Conservation (phyloP, 768 basidiomycete genomes). For the Boletus patriciae region DNA sequence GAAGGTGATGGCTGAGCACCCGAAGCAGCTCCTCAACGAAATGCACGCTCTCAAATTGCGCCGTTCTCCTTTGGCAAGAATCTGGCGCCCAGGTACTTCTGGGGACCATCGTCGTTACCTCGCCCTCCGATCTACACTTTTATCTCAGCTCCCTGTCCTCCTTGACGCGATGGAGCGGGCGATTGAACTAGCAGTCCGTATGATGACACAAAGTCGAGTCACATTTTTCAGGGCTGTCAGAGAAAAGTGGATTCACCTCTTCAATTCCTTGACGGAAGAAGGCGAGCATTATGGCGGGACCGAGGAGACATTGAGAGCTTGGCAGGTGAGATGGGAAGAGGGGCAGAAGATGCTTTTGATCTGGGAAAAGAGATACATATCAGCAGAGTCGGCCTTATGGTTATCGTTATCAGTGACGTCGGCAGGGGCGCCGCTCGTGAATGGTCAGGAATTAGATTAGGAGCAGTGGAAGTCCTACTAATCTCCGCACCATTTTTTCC, state of each 20-base stretch:
- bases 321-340: slow-evolving; percentile 57
- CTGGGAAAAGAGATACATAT: background rate
- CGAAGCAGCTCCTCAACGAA: slow-evolving; percentile 58
- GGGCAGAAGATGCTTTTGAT: background rate
- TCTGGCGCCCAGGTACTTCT: slow-evolving; percentile 47
- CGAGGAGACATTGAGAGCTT: slow-evolving; percentile 63
- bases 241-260: slow-evolving; percentile 65
- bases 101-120: slow-evolving; percentile 52
- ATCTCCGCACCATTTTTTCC: no score
- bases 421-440: no score
- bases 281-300: slow-evolving; percentile 61
- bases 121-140: slow-evolving; percentile 65
- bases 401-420: no score
- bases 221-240: slow-evolving; percentile 42
- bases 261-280: slow-evolving; percentile 68
- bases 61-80: slow-evolving; percentile 42
- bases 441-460: no score
- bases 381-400: no score
- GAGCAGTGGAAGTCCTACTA: no score
- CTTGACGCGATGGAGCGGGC: slow-evolving; percentile 56
- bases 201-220: slow-evolving; percentile 42
- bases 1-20: slow-evolving; percentile 52
- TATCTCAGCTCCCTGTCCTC: slow-evolving; percentile 64
- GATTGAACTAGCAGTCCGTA: slow-evolving; percentile 44
- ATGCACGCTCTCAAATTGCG: slow-evolving; percentile 69